These are phyloP conservation scores for Talaromyces ruber DNA, from an alignment of 495 filamentous ascomycete species.

Conservation along the genomic window DNA sequence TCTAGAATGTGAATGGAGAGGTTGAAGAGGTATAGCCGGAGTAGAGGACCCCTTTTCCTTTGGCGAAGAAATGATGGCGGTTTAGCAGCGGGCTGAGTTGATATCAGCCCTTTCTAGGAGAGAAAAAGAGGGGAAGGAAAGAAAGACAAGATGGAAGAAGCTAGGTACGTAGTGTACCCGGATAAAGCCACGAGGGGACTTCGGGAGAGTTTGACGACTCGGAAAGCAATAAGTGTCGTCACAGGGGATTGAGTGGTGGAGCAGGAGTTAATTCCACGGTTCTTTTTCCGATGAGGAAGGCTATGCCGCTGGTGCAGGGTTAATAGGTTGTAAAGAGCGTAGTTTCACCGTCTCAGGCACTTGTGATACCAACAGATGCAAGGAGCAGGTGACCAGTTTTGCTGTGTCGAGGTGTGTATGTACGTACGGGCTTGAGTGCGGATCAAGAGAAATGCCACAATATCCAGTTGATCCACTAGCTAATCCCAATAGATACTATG, in stretches of 20 bases:
- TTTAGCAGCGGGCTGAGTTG: constrained; percentile 33
- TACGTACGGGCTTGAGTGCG: background rate
- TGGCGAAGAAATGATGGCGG: constrained; percentile 53
- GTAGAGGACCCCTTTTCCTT: constrained; percentile 26
- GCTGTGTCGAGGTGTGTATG: background rate
- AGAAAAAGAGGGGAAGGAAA: background rate
- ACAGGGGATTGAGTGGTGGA: background rate
- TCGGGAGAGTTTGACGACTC: background rate
- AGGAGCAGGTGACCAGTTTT: constrained; percentile 7
- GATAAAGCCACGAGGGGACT: background rate
- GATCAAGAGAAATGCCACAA: background rate
- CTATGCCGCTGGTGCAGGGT: background rate
- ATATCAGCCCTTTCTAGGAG: constrained; percentile 28
- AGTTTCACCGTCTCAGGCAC: constrained; percentile 4
- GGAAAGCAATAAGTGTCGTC: background rate
- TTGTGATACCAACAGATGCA: constrained; percentile 8
- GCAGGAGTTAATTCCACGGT: background rate
- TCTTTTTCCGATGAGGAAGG: background rate
- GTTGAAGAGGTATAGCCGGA: constrained; percentile 50
- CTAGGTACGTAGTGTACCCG: constrained; percentile 1
- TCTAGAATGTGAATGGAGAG: constrained; percentile 34
- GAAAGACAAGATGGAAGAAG: background rate
- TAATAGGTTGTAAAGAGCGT: background rate
- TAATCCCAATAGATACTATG: background rate
- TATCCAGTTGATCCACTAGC: constrained; percentile 1